Percentiles rank a stretch among this genome's conserved stretches.
These are phyloP conservation scores for Mycena olivaceomarginata DNA, from an alignment of 768 basidiomycete genomes.

Conservation along the genomic window DNA sequence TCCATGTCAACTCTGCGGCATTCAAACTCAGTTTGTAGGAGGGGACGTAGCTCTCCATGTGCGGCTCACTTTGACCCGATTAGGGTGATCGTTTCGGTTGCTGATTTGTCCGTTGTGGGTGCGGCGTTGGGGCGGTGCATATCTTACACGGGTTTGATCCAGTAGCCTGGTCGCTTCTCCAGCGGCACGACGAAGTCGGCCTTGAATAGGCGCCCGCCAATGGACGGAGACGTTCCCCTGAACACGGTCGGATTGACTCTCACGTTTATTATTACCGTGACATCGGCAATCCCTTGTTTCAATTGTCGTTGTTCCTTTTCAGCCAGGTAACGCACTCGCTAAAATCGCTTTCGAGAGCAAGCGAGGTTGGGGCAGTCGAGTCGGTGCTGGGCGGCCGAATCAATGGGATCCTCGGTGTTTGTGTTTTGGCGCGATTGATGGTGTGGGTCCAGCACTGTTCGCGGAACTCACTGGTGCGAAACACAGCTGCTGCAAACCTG, in stretches of 20 bases:
- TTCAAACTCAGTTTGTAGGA: slow-evolving; percentile 14
- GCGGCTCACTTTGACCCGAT: too few species aligned
- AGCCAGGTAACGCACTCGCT: neutral
- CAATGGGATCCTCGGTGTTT: slow-evolving; percentile 25
- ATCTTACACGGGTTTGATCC: neutral
- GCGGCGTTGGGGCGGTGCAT: neutral
- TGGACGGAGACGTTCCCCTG: too few species aligned
- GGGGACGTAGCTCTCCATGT: neutral
- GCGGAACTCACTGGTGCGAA: neutral
- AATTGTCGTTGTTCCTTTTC: slow-evolving; percentile 5
- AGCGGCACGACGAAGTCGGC: neutral
- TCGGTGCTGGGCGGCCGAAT: neutral
- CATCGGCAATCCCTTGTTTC: slow-evolving; percentile 6
- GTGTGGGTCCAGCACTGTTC: slow-evolving; percentile 23
- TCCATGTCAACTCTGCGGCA: slow-evolving; percentile 27
- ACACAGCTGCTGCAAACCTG: slow-evolving; percentile 9
- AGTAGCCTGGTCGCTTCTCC: neutral
- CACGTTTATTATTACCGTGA: neutral
- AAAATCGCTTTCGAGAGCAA: too few species aligned
- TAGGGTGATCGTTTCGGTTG: neutral
- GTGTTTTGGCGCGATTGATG: neutral
- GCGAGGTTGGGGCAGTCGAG: neutral
- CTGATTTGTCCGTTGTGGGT: slow-evolving; percentile 26
- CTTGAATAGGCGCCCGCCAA: too few species aligned
- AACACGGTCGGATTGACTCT: too few species aligned